Evolutionary conservation across 352 stramenopile species (phyloP).

Genomic region (Phytophthora macrochlamydospora): DNA sequence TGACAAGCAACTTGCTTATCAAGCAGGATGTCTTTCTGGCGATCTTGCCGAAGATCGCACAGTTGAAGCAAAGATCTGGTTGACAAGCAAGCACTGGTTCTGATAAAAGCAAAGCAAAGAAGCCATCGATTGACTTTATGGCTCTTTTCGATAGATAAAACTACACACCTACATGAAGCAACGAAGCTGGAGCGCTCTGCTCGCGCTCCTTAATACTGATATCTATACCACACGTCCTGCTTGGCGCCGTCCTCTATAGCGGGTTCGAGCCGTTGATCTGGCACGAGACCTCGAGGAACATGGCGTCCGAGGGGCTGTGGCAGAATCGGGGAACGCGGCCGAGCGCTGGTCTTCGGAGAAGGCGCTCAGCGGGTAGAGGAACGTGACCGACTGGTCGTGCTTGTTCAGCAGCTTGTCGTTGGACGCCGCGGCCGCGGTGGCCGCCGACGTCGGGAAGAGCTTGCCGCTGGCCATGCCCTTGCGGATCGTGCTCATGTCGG

Average conservation of each 20-base stretch:
- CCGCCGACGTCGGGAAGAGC: slow-evolving; percentile 64
- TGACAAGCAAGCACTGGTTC: neutral
- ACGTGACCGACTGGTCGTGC: slow-evolving; percentile 76
- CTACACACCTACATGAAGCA: slow-evolving; percentile 31
- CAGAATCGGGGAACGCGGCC: slow-evolving; percentile 29
- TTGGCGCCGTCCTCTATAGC: slow-evolving; percentile 19
- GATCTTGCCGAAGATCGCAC: neutral
- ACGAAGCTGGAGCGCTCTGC: slow-evolving; percentile 36
- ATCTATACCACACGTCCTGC: slow-evolving; percentile 25
- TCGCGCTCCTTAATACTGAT: slow-evolving; percentile 42
- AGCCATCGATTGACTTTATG: slow-evolving; percentile 31
- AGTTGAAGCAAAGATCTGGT: neutral
- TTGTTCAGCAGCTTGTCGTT: slow-evolving; percentile 40
- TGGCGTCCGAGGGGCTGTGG: slow-evolving; percentile 38
- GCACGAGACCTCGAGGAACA: slow-evolving; percentile 85
- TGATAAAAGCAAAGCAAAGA: slow-evolving; percentile 15
- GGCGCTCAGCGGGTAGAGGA: slow-evolving; percentile 85
- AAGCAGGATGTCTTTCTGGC: neutral
- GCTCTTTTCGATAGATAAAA: slow-evolving; percentile 40
- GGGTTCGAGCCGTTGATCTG: slow-evolving; percentile 54
- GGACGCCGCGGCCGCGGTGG: slow-evolving; percentile 25
- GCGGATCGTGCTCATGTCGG: slow-evolving; percentile 84
- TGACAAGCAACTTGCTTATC: neutral
- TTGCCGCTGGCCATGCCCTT: slow-evolving; percentile 67
- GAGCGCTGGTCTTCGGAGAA: slow-evolving; percentile 63